Evolutionary conservation across 1,284 basidiomycete genomes (phyloP), one percentile per base, ranked within the genome.

Genomic region (Athelia psychrophila): DNA sequence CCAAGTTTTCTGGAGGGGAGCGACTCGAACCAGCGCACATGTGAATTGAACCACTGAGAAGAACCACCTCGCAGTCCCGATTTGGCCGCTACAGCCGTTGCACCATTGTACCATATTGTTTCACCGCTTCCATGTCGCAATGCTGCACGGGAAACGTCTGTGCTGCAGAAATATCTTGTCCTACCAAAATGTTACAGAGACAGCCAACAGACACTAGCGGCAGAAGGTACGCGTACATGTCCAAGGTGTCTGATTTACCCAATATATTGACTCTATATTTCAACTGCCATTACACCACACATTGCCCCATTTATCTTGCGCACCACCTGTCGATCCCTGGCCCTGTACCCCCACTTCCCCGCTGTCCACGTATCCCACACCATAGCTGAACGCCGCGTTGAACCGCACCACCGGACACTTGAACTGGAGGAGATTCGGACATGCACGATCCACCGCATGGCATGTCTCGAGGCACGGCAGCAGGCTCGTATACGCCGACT

Each of bases 1-100:
- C 88, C 86, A 90, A 90, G 84, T 90, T 90, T 88, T 90, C 88
- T 82, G 86, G 86, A 90, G 88, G 87, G 86, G 84, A 81, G 82
- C 78, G 85, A 78, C 84, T 90, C 85, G 88, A 89, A 89, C 84
- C 83, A 87, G 87, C 87, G 88, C 88, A 81, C 87, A 78, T 68
- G 73, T 73, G 77, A 68, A 68, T 69, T 66, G 57, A 22, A 46
- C 79, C 86, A 82, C 80, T 88, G 84, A 72, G 58, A 70, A 59
- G 38, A 42, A 63, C 77, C 80, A 71, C 70, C 80, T 81, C 81
- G 75, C 86, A 90, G 89, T 85, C 88, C 87, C 82, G 74, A 72
- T 62, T 83, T 76, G 72, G 80, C 83, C 85, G 86, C 87, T 61
- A 68, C 81, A 79, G 88, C 86, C 72, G 80, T 88, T 42, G 9